Percentiles rank a stretch among this genome's conserved stretches.
These are phyloP conservation scores for Histomonas meleagridis DNA, from an alignment of 208 protist species.

Conservation along the genomic window DNA sequence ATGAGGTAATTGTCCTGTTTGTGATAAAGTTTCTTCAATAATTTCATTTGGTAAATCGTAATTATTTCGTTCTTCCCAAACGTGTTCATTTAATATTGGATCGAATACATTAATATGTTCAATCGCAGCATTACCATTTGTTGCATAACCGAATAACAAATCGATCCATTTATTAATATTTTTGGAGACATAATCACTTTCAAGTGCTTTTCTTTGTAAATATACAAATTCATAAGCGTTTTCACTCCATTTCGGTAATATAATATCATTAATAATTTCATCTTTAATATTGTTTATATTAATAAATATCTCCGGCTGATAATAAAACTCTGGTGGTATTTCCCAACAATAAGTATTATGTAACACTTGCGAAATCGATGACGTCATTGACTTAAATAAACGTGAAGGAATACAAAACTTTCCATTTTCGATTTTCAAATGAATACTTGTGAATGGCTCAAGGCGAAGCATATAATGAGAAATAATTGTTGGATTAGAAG, in stretches of 20 bases:
- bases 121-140: not conserved
- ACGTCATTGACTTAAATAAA: not conserved
- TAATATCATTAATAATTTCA: not conserved
- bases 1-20: not conserved
- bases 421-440: slow-evolving; percentile 8
- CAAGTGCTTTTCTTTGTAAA: not conserved
- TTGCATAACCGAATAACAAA: not conserved
- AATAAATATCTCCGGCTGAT: not conserved
- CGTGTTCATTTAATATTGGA: not conserved
- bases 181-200: not conserved
- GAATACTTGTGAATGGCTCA: not conserved
- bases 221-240: not conserved
- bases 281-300: not conserved
- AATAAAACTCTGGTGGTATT: not conserved
- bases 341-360: not conserved
- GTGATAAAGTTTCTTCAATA: not conserved
- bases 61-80: not conserved
- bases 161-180: not conserved
- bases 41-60: not conserved
- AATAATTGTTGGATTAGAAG: slow-evolving; percentile 34
- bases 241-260: not conserved
- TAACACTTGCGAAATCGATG: not conserved
- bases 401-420: not conserved
- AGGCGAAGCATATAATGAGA: not conserved
- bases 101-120: not conserved